A percentile compares a stretch with the other conserved stretches of the same genome.
phyloP scores from a whole-genome alignment of 2,329 filamentous ascomycete genomes.

The Epichloe glyceriae region DNA sequence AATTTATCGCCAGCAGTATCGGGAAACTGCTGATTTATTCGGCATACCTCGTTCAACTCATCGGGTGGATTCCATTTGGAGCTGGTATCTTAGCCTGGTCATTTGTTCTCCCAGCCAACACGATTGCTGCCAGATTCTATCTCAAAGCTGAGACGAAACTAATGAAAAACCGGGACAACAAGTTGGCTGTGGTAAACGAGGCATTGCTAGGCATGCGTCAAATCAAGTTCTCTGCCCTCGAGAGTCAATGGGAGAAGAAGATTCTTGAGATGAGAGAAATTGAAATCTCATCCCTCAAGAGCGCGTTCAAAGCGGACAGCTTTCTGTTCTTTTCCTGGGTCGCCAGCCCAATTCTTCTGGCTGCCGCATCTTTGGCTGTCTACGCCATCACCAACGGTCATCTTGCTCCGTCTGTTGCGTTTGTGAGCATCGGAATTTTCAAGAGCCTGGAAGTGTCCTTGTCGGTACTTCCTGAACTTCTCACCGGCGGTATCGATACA shows the following conservation, averaged over 20 bases:
- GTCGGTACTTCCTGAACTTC: constrained; percentile 58
- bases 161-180: constrained; percentile 65
- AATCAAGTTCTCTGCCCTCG: constrained; percentile 72
- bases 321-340: constrained; percentile 57
- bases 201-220: constrained; percentile 68
- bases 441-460: constrained; percentile 59
- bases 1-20: constrained; percentile 48
- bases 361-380: constrained; percentile 55
- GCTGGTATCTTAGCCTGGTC: constrained; percentile 53
- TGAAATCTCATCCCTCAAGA: constrained; percentile 56
- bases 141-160: constrained; percentile 51
- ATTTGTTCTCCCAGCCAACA: constrained; percentile 54
- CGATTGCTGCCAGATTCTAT: constrained; percentile 52
- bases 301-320: constrained; percentile 50
- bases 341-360: constrained; percentile 58
- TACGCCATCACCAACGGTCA: constrained; percentile 52
- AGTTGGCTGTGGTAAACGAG: constrained; percentile 64
- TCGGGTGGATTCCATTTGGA: constrained; percentile 58
- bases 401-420: constrained; percentile 60
- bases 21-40: constrained; percentile 55
- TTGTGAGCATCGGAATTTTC: constrained; percentile 66
- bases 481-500: constrained; percentile 57
- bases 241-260: constrained; percentile 60
- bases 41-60: constrained; percentile 50
- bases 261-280: constrained; percentile 49